Evolutionary conservation across 2,329 filamentous ascomycete species (phyloP), one percentile per base, ranked within the genome.

Genomic region (Stachybotrys chlorohalonatus): DNA sequence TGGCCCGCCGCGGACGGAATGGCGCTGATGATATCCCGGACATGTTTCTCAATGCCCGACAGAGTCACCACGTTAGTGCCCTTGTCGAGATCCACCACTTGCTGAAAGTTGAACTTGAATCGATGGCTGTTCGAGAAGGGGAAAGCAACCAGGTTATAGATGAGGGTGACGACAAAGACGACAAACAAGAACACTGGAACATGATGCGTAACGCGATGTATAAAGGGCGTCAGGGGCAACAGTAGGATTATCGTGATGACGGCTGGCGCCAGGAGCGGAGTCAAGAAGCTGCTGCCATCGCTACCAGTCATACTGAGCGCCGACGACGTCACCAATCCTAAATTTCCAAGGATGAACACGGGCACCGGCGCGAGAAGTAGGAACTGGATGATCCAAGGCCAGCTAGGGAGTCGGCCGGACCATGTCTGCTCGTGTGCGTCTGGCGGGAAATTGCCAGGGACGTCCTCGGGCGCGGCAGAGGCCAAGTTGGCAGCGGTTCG

Each of bases 361-460:
- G 86, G 82, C 53, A 96, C 82, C 0, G 92, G 91, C 0, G 83
- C 88, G 9, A 95, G 74, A 15, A 96, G 66, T 4, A 97, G 74
- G 59, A 96, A 86, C 64, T 99, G 92, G 16, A 95, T 62, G 47
- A 94, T 70, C 94, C 94, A 99, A 16, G 88, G 85, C 87, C 88
- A 96, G 49, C 80, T 82, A 1, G 90, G 90, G 53, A 97, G 73
- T 45, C 79, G 79, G 5, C 81, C 81, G 52, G 90, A 95, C 94
- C 94, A 99, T 13, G 80, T 74, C 69, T 97, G 94, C 66, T 97
- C 94, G 53, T 82, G 74, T 11, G 81, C 81, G 64, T 86, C 91
- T 0, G 77, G 71, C 54, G 73, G 62, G 56, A 63, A 39, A 58
- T 57, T 55, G 55, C 65, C 58, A 49, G 61, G 55, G 24, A 53